Base-by-base conservation (phyloP, 2,329 filamentous ascomycete genomes). In the Verticillium isaacii region DNA sequence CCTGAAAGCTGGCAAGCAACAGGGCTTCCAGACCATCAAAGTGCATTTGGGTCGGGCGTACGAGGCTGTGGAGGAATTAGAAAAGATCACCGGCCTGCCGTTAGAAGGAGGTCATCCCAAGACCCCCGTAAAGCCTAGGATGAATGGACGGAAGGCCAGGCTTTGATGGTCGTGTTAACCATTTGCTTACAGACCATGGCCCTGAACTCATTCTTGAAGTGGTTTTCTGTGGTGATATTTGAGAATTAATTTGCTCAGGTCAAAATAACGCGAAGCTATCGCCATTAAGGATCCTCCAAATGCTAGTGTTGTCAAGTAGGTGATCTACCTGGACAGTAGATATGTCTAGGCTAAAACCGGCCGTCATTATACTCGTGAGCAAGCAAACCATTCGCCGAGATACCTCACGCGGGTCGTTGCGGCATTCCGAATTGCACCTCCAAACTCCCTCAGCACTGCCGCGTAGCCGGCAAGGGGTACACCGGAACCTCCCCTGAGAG, bases 11-110 rank as follows among this genome's bases (percentile, higher is more conserved):
- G 95, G 88, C 1, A 90, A 82, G 75, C 82, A 82, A 57, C 78
- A 87, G 25, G 94, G 94, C 0, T 89, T 98, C 73, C 77, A 82
- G 61, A 98, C 94, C 0, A 84, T 98, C 66, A 97, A 94, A 76
- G 95, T 98, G 1, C 80, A 85, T 9, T 77, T 98, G 32, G 93
- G 93, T 1, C 86, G 83, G 73, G 86, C 90, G 1, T 90, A 85
- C 71, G 88, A 93, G 72, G 93, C 94, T 0, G 93, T 98, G 0
- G 88, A 85, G 67, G 87, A 93, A 74, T 76, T 98, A 62, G 94
- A 98, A 76, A 78, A 76, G 61, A 77, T 91, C 25, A 93, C 90
- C 1, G 92, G 91, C 0, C 68, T 97, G 66, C 73, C 75, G 37
- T 73, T 94, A 60, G 79, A 84, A 34, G 85, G 85, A 2, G 70